Base-by-base conservation (phyloP, 2,329 filamentous ascomycete species). In the Macrophomina phaseolina region DNA sequence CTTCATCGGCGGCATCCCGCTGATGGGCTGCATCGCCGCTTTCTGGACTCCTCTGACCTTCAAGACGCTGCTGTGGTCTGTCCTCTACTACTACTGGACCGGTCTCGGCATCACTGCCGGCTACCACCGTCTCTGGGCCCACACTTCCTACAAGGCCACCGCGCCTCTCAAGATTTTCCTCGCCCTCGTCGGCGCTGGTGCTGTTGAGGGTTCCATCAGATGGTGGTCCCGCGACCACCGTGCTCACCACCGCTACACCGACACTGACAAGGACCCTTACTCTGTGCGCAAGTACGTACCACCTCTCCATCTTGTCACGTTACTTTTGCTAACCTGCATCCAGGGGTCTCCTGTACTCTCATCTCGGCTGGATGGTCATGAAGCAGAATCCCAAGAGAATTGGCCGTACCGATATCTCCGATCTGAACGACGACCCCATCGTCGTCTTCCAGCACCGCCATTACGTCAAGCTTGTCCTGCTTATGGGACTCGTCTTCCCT, bases 11-110 rank as follows among this genome's bases (percentile, higher is more conserved):
- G 84, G 90, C 70, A 85, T 97, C 53, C 93, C 94, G 42, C 68
- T 94, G 56, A 83, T 87, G 69, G 94, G 93, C 69, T 87, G 91
- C 77, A 80, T 95, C 73, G 86, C 88, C 67, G 86, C 93, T 67
- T 90, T 92, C 81, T 97, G 90, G 90, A 90, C 92, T 46, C 92
- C 92, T 65, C 81, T 95, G 58, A 85, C 88, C 64, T 80, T 84
- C 73, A 89, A 92, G 82, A 96, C 92, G 6, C 86, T 89, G 69
- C 76, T 91, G 73, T 95, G 90, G 83, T 84, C 93, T 32, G 82
- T 95, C 67, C 70, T 88, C 69, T 96, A 95, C 82, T 96, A 96
- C 81, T 94, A 93, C 83, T 90, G 90, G 84, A 93, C 91, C 60
- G 86, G 92, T 76, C 84, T 95, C 62, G 92, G 92, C 68, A 80